Conservation (phyloP, 805 yeast genomes). For the Candida michaelii region DNA sequence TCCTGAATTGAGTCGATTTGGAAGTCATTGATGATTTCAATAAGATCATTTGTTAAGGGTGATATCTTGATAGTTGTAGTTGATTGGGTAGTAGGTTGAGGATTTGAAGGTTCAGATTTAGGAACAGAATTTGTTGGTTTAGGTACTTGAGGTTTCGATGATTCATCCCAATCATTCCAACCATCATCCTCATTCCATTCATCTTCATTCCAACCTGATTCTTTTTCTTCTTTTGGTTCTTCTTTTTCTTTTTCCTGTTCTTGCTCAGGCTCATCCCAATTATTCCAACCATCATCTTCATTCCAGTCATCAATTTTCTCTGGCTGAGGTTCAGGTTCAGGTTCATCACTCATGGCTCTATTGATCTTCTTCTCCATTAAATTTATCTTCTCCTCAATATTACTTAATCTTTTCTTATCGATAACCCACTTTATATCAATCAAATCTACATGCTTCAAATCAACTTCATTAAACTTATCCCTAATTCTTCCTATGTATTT, state of each 20-base stretch:
- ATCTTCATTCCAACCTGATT: slow-evolving; percentile 18
- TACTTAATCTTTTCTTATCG: slow-evolving; percentile 12
- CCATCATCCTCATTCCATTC: slow-evolving; percentile 18
- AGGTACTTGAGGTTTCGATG: neutral
- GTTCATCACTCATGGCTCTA: slow-evolving; percentile 5
- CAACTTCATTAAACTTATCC: slow-evolving; percentile 16
- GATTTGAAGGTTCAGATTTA: too few relatives aligned
- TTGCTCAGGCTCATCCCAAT: slow-evolving; percentile 15
- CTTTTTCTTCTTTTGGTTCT: slow-evolving; percentile 29
- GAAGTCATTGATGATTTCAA: slow-evolving; percentile 24
- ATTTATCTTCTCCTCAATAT: slow-evolving; percentile 13
- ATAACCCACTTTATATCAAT: slow-evolving; percentile 17
- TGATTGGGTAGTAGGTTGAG: too few relatives aligned
- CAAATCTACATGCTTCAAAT: slow-evolving; percentile 11
- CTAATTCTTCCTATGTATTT: slow-evolving; percentile 32
- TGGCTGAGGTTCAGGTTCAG: neutral
- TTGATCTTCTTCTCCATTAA: slow-evolving; percentile 14
- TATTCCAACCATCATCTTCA: slow-evolving; percentile 23
- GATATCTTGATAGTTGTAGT: slow-evolving; percentile 18
- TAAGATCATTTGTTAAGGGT: slow-evolving; percentile 22
- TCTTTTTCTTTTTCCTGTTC: slow-evolving; percentile 10
- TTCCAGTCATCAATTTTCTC: neutral
- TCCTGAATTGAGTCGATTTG: slow-evolving; percentile 19
- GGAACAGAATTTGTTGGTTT: too few relatives aligned
- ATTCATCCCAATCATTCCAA: slow-evolving; percentile 15